phyloP scores from a whole-genome alignment of 2,329 filamentous ascomycete genomes.

The Alternaria longipes region DNA sequence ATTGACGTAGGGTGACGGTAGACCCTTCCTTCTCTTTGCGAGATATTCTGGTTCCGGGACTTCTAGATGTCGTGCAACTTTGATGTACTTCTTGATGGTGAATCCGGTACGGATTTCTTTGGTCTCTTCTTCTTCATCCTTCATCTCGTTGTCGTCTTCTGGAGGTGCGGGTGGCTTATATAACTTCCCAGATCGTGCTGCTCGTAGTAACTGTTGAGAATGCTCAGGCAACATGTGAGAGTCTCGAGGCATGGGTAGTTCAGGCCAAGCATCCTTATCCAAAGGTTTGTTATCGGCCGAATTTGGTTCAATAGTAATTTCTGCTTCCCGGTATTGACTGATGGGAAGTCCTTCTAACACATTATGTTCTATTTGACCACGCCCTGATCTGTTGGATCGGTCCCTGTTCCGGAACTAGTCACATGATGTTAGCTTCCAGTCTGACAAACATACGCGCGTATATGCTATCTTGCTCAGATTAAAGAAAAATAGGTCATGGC shows the following conservation, averaged over 20 bases:
- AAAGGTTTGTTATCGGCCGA: slow-evolving; percentile 69
- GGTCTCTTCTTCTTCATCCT: slow-evolving; percentile 55
- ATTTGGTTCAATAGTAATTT: slow-evolving; percentile 71
- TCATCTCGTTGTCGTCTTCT: slow-evolving; percentile 67
- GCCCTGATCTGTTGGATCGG: slow-evolving; percentile 66
- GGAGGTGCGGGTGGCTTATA: slow-evolving; percentile 76
- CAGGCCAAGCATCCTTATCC: slow-evolving; percentile 74
- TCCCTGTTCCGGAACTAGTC: slow-evolving; percentile 65
- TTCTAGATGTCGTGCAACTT: slow-evolving; percentile 65
- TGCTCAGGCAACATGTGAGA: slow-evolving; percentile 78
- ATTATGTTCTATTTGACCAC: slow-evolving; percentile 70
- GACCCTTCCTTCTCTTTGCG: slow-evolving; percentile 68
- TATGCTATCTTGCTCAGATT: background rate
- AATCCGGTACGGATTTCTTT: slow-evolving; percentile 61
- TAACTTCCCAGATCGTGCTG: slow-evolving; percentile 78
- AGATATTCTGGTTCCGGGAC: slow-evolving; percentile 69
- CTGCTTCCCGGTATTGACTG: slow-evolving; percentile 84
- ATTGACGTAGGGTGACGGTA: slow-evolving; percentile 57
- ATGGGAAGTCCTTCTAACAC: slow-evolving; percentile 80
- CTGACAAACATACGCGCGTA: background rate
- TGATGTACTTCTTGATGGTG: slow-evolving; percentile 66
- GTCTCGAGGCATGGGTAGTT: slow-evolving; percentile 89
- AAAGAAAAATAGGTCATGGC: background rate
- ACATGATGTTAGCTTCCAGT: slow-evolving; percentile 32
- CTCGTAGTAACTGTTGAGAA: slow-evolving; percentile 82